These are phyloP conservation scores for Leptographium galeiforme DNA, from an alignment of 2,329 filamentous ascomycete species.

Conservation along the genomic window DNA sequence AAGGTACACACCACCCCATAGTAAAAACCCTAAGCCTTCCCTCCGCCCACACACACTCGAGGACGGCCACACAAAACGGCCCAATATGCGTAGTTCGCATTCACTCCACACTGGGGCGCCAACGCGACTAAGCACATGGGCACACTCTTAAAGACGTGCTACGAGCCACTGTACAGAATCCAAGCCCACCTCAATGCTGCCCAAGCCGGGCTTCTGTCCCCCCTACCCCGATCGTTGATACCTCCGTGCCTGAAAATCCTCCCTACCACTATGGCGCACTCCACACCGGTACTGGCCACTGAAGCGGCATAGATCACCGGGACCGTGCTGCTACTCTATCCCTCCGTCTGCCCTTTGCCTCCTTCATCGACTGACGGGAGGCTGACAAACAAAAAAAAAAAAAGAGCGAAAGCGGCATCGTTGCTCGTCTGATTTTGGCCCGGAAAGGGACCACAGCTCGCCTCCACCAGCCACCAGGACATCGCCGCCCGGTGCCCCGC, in stretches of 20 bases:
- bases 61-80: too few relatives aligned
- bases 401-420: background rate
- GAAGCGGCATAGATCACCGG: too few relatives aligned
- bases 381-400: background rate
- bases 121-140: too few relatives aligned
- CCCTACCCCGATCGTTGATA: background rate
- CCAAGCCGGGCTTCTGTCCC: background rate
- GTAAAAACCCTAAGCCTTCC: background rate
- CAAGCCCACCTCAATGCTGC: background rate
- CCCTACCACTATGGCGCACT: background rate
- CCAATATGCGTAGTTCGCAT: too few relatives aligned
- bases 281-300: background rate
- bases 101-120: background rate
- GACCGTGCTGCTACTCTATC: background rate
- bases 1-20: background rate
- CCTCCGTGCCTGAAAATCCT: background rate
- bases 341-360: background rate
- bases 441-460: background rate
- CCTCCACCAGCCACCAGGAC: background rate
- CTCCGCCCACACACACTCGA: background rate
- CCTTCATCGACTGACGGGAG: background rate
- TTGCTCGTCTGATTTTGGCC: background rate
- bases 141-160: background rate
- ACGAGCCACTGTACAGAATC: background rate
- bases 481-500: background rate